Evolutionary conservation across 179 eudicot genomes (phyloP), one percentile per base, ranked within the genome.

Genomic region (Carnegiea gigantea): DNA sequence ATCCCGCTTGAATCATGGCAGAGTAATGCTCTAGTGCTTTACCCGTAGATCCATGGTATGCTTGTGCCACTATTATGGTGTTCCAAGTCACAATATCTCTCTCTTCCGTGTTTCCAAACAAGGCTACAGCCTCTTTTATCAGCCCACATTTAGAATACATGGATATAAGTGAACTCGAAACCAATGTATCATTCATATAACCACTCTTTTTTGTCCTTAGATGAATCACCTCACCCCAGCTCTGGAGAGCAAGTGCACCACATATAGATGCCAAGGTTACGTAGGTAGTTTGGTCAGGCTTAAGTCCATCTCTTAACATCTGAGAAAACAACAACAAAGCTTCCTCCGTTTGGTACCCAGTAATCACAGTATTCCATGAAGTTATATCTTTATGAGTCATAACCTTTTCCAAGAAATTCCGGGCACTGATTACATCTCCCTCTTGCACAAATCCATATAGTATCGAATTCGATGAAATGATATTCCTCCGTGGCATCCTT

Each of bases 111-210:
- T 77, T 82, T 71, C 84, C 80, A 79, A 92, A 92, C 74, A 91
- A 84, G 15, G 73, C 38, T 48, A 59, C 79, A 72, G 92, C 90
- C 70, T 88, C 88, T n/a, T 79, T 53, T 33, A 92, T 82, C 40
- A 81, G 82, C 8, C 96, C 96, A 80, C 93, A 91, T 81, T 88
- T 92, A 1, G 93, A 91, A 82, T 91, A 92, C 96, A 91, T 92
- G 21, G 92, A 88, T 65, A 91, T 87, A 75, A 92, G 82, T 65
- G 93, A 88, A 79, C 90, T 88, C 13, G 81, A 72, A 54, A 92
- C 89, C 79, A 67, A 79, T 70, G 68, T 75, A 81, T 91, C 89
- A 74, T 60, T 78, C 59, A 73, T 84, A 81, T 84, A 87, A 73
- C 91, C 86, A 21, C 54, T 79, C 84, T 88, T 91, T 74, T 88